Base-by-base conservation (phyloP, 2,329 filamentous ascomycete genomes). In the Byssothecium circinans region DNA sequence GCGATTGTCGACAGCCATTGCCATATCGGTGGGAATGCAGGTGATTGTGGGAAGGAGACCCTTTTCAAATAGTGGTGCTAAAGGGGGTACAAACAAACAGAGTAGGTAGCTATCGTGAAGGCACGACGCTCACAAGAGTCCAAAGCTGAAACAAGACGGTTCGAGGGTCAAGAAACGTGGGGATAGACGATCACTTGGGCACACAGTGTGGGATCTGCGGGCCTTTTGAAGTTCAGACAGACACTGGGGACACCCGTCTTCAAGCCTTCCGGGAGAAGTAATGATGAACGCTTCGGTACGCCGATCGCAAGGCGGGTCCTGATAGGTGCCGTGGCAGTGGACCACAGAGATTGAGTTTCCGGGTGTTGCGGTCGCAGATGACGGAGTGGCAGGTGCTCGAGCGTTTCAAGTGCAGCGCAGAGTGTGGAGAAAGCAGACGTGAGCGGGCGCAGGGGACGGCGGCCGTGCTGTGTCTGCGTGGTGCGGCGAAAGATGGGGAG, bases 1-100 rank as follows among this genome's bases (percentile, higher is more conserved):
- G 73, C 91, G 88, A 67, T 85, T 84, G 77, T 96, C 90, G 78
- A 96, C 84, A 74, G 91, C 89, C 90, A 96, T 95, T 77, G 90
- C 94, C 91, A 96, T 96, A 58, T 56, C 61, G 62, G 50, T 46
- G 46, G 44, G 19, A 46, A 49, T 35, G 48, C 27, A 48, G 48
- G 34, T 35, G 19, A 22, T 20, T 45, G 44, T 43, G 45, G 43
- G 40, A 34, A 32, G 41, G 43, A 49, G 34, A 53, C 33, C 27
- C 43, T 51, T 40, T 42, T 53, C 33, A 44, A 53, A 43, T 46
- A 52, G 47, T 10, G 10, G 23, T 8, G 47, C 23, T 41, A 45
- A 35, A 45, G 42, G 53, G 54, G 48, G 56, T 61, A 50, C 51
- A 55, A 58, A 48, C 52, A 54, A 57, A 59, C 48, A 57, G 57